A percentile compares a stretch with the other conserved stretches of the same genome.
Conservation (phyloP, 805 yeast genomes). For the Candida patagonica region DNA sequence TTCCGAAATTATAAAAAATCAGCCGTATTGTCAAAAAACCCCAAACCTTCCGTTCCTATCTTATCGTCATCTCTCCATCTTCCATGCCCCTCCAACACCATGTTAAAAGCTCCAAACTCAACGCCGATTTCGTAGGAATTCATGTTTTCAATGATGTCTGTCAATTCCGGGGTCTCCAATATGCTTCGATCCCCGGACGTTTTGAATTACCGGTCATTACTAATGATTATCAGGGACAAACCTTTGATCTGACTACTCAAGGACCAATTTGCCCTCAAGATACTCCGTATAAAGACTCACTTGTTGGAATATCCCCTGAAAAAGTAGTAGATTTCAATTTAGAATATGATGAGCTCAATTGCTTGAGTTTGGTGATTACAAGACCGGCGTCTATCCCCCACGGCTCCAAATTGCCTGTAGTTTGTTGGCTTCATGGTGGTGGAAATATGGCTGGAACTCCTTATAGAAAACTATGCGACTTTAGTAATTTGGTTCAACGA, state of each 20-base stretch:
- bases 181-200: background rate
- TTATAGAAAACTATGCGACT: constrained; percentile 12
- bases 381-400: constrained; percentile 14
- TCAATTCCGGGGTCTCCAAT: background rate
- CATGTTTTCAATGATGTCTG: too few relatives aligned
- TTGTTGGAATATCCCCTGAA: constrained; percentile 17
- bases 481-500: background rate
- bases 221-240: constrained; percentile 6
- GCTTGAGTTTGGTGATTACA: constrained; percentile 26
- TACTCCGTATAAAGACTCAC: constrained; percentile 12
- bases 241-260: constrained; percentile 11
- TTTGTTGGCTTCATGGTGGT: constrained; percentile 34
- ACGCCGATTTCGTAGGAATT: too few relatives aligned
- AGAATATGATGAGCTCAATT: constrained; percentile 23
- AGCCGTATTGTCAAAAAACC: too few relatives aligned
- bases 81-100: too few relatives aligned
- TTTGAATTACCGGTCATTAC: background rate
- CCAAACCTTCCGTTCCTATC: too few relatives aligned
- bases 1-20: too few relatives aligned
- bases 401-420: constrained; percentile 26
- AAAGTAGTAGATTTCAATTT: constrained; percentile 15
- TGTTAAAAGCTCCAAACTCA: too few relatives aligned
- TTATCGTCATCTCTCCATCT: too few relatives aligned
- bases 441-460: constrained; percentile 29
- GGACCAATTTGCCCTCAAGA: constrained; percentile 19